Conservation (phyloP, 2,329 filamentous ascomycete genomes). For the Akanthomyces lecanii region DNA sequence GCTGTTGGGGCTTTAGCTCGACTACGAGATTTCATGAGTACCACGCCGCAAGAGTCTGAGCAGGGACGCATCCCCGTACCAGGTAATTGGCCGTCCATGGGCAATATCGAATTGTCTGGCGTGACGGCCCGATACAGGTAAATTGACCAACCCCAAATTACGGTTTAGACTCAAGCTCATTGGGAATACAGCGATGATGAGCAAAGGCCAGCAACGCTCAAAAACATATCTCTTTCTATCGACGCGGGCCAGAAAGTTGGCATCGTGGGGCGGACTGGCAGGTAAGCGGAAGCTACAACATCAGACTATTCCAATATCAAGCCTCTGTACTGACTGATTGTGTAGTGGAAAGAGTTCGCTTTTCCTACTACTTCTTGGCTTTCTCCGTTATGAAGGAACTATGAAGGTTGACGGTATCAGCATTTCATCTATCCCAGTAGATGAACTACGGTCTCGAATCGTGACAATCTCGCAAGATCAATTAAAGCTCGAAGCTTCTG, state of each 20-base stretch:
- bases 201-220: background rate
- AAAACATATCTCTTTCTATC: background rate
- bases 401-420: constrained; percentile 16
- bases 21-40: background rate
- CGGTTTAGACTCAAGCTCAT: too few species aligned
- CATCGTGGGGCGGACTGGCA: background rate
- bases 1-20: background rate
- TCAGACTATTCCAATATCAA: too few species aligned
- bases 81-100: background rate
- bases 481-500: background rate
- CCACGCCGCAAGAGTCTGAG: background rate
- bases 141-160: too few species aligned
- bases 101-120: background rate
- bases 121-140: background rate
- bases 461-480: constrained; percentile 19
- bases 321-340: too few species aligned
- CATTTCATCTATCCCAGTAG: constrained; percentile 8
- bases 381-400: background rate
- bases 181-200: background rate
- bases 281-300: too few species aligned
- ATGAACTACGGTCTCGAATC: constrained; percentile 16
- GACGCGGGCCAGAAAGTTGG: too few species aligned
- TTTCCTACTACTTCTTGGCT: background rate
- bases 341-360: background rate
- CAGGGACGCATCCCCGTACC: background rate